Conservation (phyloP, 306 rosid species). For the Prunus dulcis region DNA sequence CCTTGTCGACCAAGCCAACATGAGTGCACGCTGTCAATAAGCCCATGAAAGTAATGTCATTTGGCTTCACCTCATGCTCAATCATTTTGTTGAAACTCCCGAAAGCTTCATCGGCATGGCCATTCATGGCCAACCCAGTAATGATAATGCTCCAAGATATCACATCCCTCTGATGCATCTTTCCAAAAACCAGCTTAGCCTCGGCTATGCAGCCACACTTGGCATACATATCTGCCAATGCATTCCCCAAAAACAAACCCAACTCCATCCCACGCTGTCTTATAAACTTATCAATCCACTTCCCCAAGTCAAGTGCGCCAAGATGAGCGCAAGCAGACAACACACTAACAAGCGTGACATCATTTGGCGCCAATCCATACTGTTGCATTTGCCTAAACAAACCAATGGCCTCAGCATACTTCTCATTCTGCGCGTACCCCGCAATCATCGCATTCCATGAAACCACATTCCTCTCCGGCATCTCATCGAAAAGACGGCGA, state of each 20-base stretch:
- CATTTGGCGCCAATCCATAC: conserved; percentile 18
- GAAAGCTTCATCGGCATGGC: conserved; percentile 35
- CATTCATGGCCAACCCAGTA: conserved; percentile 42
- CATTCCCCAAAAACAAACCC: conserved; percentile 34
- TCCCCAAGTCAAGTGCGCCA: conserved; percentile 44
- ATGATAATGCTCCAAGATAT: conserved; percentile 41
- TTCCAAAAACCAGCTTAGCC: conserved; percentile 21
- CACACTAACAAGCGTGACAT: conserved; percentile 33
- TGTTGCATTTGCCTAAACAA: conserved; percentile 36
- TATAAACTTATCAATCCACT: conserved; percentile 33
- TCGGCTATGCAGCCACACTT: conserved; percentile 39
- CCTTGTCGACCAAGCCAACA: conserved; percentile 33
- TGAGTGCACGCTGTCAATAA: conserved; percentile 39
- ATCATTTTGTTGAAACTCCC: conserved; percentile 26
- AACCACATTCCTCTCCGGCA: conserved; percentile 38
- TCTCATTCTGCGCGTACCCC: conserved; percentile 35
- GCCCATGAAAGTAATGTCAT: conserved; percentile 39
- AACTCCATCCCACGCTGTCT: conserved; percentile 20
- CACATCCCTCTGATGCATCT: conserved; percentile 37
- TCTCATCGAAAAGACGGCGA: conserved; percentile 20
- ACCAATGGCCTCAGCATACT: conserved; percentile 31
- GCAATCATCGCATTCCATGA: conserved; percentile 39
- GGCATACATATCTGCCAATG: conserved; percentile 39
- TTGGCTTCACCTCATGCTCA: conserved; percentile 26
- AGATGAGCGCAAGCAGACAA: conserved; percentile 40